Evolutionary conservation across 2,329 filamentous ascomycete genomes (phyloP).

Genomic region (Sclerotinia nivalis): DNA sequence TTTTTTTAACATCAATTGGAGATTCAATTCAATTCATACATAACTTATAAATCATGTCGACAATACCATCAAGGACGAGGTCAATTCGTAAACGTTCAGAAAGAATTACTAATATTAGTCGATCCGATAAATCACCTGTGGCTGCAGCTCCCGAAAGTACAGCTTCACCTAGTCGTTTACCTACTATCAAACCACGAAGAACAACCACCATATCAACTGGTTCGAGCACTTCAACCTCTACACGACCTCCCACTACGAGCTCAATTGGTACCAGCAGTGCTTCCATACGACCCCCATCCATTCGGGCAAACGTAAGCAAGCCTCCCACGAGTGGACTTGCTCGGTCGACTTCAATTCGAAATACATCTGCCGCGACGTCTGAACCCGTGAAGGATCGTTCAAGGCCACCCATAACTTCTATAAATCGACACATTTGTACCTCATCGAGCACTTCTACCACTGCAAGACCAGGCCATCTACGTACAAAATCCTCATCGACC

Average conservation of each 20-base stretch:
- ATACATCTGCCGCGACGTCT: constrained; percentile 23
- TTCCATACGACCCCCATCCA: constrained; percentile 36
- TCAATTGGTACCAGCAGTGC: constrained; percentile 31
- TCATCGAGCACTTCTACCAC: constrained; percentile 27
- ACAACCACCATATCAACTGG: constrained; percentile 29
- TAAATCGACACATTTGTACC: constrained; percentile 35
- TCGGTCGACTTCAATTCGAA: constrained; percentile 32
- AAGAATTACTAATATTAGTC: constrained; percentile 24
- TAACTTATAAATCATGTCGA: constrained; percentile 29
- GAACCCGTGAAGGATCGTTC: constrained; percentile 26
- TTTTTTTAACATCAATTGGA: too few species aligned
- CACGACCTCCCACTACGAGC: constrained; percentile 33
- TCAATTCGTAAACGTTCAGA: constrained; percentile 36
- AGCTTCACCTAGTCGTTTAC: constrained; percentile 40
- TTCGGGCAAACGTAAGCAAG: constrained; percentile 31
- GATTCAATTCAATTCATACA: not conserved
- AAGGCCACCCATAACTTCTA: constrained; percentile 28
- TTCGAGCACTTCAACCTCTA: constrained; percentile 3
- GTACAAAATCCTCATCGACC: constrained; percentile 37
- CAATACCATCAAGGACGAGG: constrained; percentile 34
- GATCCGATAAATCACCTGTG: constrained; percentile 14
- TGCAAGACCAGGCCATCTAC: constrained; percentile 31
- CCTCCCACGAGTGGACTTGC: constrained; percentile 30
- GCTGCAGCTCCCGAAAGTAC: not conserved
- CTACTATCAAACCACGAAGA: constrained; percentile 36